Percentiles rank a stretch among this genome's conserved stretches.
Evolutionary conservation across 305 asterid species (phyloP).

Genomic region (Coffea humblotiana): DNA sequence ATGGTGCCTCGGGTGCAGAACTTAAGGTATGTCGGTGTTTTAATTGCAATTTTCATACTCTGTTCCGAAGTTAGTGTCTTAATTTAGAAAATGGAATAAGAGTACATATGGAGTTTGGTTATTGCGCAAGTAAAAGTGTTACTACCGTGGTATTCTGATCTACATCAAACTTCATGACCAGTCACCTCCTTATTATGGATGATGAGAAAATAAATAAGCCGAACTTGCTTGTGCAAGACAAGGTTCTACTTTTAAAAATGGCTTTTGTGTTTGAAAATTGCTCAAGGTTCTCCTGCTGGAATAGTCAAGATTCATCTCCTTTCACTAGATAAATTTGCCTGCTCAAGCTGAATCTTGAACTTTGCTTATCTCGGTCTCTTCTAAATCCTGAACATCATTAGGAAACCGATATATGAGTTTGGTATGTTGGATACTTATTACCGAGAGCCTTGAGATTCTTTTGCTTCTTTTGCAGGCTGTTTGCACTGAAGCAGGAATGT

Average conservation of each 20-base stretch:
- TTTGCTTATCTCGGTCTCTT: background rate
- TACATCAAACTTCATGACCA: background rate
- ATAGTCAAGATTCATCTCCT: background rate
- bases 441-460: no score
- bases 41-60: background rate
- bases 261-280: background rate
- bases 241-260: background rate
- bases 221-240: background rate
- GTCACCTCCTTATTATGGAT: background rate
- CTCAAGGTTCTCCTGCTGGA: background rate
- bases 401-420: background rate
- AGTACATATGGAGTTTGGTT: background rate
- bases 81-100: no score
- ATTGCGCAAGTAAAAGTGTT: background rate
- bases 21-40: slow-evolving; percentile 62
- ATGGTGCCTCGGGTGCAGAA: slow-evolving; percentile 93
- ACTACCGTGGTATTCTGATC: background rate
- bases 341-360: background rate
- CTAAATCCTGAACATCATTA: background rate
- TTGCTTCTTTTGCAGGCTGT: slow-evolving; percentile 62
- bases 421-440: background rate
- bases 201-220: background rate
- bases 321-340: background rate
- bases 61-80: no score
- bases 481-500: slow-evolving; percentile 97